Conservation (phyloP, 1,284 basidiomycete genomes). For the Porogramme epimiltina region DNA sequence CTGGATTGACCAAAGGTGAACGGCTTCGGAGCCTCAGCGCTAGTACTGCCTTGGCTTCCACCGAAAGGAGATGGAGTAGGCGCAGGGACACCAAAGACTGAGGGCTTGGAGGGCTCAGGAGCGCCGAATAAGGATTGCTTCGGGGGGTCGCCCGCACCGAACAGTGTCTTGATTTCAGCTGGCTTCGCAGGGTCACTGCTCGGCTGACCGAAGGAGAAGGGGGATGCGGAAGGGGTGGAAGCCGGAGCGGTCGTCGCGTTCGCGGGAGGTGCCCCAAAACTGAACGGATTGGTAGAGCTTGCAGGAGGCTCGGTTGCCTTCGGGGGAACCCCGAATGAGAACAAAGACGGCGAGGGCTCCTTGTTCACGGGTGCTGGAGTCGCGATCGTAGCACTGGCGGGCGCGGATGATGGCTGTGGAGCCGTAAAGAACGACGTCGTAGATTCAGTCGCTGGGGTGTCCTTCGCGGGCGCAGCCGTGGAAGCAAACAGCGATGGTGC, state of each 20-base stretch:
- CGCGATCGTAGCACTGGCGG: background rate
- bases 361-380: slow-evolving; percentile 6
- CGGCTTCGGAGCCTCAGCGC: slow-evolving; percentile 24
- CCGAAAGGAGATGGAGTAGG: slow-evolving; percentile 21
- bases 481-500: slow-evolving; percentile 9
- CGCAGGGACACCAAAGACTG: slow-evolving; percentile 16
- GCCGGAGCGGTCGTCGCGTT: slow-evolving; percentile 9
- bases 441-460: background rate
- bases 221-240: slow-evolving; percentile 4
- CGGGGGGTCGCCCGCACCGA: slow-evolving; percentile 8
- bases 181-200: slow-evolving; percentile 20
- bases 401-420: background rate
- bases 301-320: slow-evolving; percentile 18
- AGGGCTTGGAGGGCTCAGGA: slow-evolving; percentile 11
- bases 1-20: slow-evolving; percentile 27
- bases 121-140: slow-evolving; percentile 15
- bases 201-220: slow-evolving; percentile 16
- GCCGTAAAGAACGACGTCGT: slow-evolving; percentile 8
- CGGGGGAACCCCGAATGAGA: slow-evolving; percentile 22
- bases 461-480: slow-evolving; percentile 6
- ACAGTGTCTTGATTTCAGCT: slow-evolving; percentile 14
- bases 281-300: slow-evolving; percentile 6
- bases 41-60: slow-evolving; percentile 14
- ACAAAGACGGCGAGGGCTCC: slow-evolving; percentile 6
- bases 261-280: background rate